Conservation (phyloP, 225 moss, liverwort and hornwort genomes). For the Marchantia paleacea region DNA sequence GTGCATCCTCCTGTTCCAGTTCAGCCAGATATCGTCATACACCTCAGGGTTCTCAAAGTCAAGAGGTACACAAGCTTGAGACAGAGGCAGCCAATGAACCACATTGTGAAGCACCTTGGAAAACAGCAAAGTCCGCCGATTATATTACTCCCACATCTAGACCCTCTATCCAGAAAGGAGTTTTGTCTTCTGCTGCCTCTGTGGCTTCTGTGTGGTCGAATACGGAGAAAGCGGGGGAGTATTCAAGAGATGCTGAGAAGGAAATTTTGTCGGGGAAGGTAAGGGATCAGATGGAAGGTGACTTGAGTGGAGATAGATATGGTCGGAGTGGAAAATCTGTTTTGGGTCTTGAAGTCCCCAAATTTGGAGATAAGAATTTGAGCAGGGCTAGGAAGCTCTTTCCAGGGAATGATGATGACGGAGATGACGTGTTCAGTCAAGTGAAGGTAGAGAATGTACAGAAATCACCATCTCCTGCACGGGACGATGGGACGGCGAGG, state of each 20-base stretch:
- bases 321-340: conserved; percentile 13
- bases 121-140: conserved; percentile 8
- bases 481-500: conserved; percentile 37
- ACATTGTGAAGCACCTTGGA: neutral
- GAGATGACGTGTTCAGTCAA: neutral
- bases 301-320: neutral
- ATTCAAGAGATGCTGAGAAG: conserved; percentile 6
- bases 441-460: conserved; percentile 12
- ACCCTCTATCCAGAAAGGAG: conserved; percentile 21
- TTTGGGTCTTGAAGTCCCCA: conserved; percentile 11
- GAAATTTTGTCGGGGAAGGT: conserved; percentile 1
- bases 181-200: conserved; percentile 23
- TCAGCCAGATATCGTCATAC: conserved; percentile 22
- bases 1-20: conserved; percentile 28
- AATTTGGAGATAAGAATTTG: conserved; percentile 20
- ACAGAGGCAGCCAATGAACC: conserved; percentile 14
- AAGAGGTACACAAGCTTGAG: conserved; percentile 31
- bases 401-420: conserved; percentile 11
- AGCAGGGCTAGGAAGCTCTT: conserved; percentile 22
- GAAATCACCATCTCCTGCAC: conserved; percentile 22
- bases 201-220: conserved; percentile 22
- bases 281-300: conserved; percentile 11
- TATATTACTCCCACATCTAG: conserved; percentile 24
- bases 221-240: conserved; percentile 6
- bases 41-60: conserved; percentile 28